These are phyloP conservation scores for Rhynchosporium agropyri DNA, from an alignment of 2,329 filamentous ascomycete species.

Conservation along the genomic window DNA sequence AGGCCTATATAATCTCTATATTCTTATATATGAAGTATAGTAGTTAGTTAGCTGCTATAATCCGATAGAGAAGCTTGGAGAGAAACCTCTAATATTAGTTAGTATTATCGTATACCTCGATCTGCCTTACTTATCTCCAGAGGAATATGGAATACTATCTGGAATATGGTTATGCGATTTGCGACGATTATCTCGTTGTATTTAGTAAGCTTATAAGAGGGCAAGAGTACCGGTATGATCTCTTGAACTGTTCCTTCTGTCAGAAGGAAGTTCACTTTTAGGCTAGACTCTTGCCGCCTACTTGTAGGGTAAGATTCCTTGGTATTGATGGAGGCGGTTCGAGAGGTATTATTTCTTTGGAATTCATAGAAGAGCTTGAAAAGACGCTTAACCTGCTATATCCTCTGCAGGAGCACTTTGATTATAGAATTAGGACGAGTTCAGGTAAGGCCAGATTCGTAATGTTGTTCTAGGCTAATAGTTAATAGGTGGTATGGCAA, in stretches of 20 bases:
- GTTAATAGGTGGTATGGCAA: slow-evolving; percentile 28
- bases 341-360: slow-evolving; percentile 36
- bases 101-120: slow-evolving; percentile 22
- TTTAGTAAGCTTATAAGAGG: slow-evolving; percentile 34
- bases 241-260: slow-evolving; percentile 41
- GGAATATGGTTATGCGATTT: slow-evolving; percentile 43
- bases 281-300: slow-evolving; percentile 41
- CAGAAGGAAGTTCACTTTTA: slow-evolving; percentile 25
- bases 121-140: slow-evolving; percentile 25
- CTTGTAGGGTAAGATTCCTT: slow-evolving; percentile 29
- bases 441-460: slow-evolving; percentile 31
- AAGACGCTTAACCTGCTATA: slow-evolving; percentile 28
- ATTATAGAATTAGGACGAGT: slow-evolving; percentile 36
- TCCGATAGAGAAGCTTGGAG: slow-evolving; percentile 22
- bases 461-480: slow-evolving; percentile 14
- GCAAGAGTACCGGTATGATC: slow-evolving; percentile 34
- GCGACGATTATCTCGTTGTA: slow-evolving; percentile 39
- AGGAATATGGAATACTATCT: slow-evolving; percentile 33
- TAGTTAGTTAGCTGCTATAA: slow-evolving; percentile 18
- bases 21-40: slow-evolving; percentile 27
- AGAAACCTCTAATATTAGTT: slow-evolving; percentile 22
- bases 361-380: slow-evolving; percentile 33
- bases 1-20: slow-evolving; percentile 25
- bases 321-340: slow-evolving; percentile 44
- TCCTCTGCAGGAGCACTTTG: slow-evolving; percentile 36